Percentiles rank a stretch among this genome's conserved stretches.
Evolutionary conservation across 2,329 filamentous ascomycete species (phyloP).

Genomic region (Scytalidium sp.): DNA sequence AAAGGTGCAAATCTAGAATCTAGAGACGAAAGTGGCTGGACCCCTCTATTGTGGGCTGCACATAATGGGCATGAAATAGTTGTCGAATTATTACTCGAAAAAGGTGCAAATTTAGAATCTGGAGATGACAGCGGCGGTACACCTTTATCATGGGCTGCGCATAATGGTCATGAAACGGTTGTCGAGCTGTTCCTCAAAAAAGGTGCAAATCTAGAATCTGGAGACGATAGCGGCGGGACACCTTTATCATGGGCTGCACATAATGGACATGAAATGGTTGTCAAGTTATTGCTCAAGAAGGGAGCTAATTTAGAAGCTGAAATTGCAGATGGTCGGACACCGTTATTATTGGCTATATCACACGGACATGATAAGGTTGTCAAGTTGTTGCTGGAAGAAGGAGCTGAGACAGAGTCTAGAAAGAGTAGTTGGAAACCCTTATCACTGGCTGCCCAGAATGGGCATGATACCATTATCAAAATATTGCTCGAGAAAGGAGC

Average conservation of each 20-base stretch:
- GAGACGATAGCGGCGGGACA: not conserved
- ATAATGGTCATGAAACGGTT: constrained; percentile 3
- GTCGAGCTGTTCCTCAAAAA: constrained; percentile 11
- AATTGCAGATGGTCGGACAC: not conserved
- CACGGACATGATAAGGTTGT: not conserved
- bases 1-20: constrained; percentile 5
- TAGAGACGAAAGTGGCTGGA: constrained; percentile 1
- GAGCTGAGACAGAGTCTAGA: not conserved
- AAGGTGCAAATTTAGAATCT: constrained; percentile 1
- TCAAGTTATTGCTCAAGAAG: constrained; percentile 3
- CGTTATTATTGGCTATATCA: constrained; percentile 1
- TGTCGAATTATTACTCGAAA: constrained; percentile 1
- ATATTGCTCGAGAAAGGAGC: constrained; percentile 14
- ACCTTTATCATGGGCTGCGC: not conserved
- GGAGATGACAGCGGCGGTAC: constrained; percentile 1
- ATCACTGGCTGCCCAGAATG: constrained; percentile 4
- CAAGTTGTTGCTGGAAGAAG: not conserved
- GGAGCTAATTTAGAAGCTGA: not conserved
- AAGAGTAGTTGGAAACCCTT: constrained; percentile 7
- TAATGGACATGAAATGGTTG: constrained; percentile 2
- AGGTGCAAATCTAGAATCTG: constrained; percentile 4
- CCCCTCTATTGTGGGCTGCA: constrained; percentile 5
- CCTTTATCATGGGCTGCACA: not conserved
- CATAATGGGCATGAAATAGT: not conserved
- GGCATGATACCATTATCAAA: constrained; percentile 12